These are phyloP conservation scores for Beauveria asiatica DNA, from an alignment of 2,329 filamentous ascomycete species.

Conservation along the genomic window DNA sequence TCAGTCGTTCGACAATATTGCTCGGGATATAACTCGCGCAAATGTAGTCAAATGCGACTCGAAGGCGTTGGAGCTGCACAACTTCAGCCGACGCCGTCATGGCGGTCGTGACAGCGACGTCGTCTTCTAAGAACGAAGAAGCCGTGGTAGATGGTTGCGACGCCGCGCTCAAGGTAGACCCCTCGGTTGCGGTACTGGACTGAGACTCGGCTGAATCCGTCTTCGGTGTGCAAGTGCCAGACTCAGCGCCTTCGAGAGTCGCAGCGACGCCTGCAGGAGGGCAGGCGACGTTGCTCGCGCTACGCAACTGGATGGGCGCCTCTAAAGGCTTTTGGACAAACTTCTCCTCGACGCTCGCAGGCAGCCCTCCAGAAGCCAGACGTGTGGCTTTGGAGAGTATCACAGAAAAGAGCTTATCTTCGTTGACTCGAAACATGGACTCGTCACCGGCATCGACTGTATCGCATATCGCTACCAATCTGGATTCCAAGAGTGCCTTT, in stretches of 20 bases:
- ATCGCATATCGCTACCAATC: slow-evolving; percentile 69
- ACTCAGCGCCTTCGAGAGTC: slow-evolving; percentile 15
- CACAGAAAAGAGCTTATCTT: slow-evolving; percentile 57
- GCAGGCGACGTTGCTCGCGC: slow-evolving; percentile 26
- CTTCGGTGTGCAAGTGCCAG: slow-evolving; percentile 20
- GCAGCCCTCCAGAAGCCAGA: slow-evolving; percentile 58
- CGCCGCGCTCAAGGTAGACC: slow-evolving; percentile 24
- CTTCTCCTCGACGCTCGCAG: slow-evolving; percentile 73
- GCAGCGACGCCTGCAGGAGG: neutral
- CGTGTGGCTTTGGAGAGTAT: slow-evolving; percentile 63
- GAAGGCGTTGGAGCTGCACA: slow-evolving; percentile 52
- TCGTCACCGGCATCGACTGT: slow-evolving; percentile 76
- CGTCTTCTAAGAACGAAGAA: slow-evolving; percentile 33
- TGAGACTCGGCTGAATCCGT: slow-evolving; percentile 33
- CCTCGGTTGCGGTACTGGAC: slow-evolving; percentile 28
- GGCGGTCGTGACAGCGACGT: slow-evolving; percentile 30
- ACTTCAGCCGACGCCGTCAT: slow-evolving; percentile 42
- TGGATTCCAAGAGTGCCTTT: slow-evolving; percentile 47
- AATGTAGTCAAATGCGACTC: slow-evolving; percentile 57
- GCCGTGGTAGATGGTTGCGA: slow-evolving; percentile 38
- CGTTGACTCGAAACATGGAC: slow-evolving; percentile 72
- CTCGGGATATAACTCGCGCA: slow-evolving; percentile 50
- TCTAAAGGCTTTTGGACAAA: slow-evolving; percentile 73
- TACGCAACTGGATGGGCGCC: slow-evolving; percentile 63
- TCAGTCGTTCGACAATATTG: slow-evolving; percentile 33